Evolutionary conservation across 1,284 basidiomycete species (phyloP).

Genomic region (Mrakiaceae sp.): DNA sequence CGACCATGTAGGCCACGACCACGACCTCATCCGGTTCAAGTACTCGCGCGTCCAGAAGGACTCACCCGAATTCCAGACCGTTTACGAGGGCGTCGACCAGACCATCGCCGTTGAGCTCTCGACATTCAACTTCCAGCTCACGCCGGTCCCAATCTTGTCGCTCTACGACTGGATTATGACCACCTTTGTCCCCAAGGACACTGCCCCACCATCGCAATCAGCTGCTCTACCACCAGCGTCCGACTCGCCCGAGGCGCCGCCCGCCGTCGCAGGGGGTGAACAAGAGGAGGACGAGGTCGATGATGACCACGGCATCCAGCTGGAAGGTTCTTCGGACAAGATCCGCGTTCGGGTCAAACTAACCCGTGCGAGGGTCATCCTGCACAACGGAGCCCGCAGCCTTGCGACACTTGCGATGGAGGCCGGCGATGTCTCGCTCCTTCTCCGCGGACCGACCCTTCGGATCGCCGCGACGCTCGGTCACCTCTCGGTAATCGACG

Average conservation of each 20-base stretch:
- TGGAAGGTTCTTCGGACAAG: constrained; percentile 39
- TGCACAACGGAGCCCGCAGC: constrained; percentile 61
- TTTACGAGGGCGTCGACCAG: constrained; percentile 81
- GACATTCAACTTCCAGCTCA: constrained; percentile 80
- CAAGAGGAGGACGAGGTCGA: not conserved
- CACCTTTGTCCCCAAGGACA: constrained; percentile 63
- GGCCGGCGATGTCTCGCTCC: constrained; percentile 76
- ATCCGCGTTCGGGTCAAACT: constrained; percentile 77
- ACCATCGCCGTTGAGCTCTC: constrained; percentile 80
- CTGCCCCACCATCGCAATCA: constrained; percentile 19
- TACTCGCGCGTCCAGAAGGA: constrained; percentile 73
- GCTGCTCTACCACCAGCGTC: constrained; percentile 9
- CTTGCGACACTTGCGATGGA: constrained; percentile 84
- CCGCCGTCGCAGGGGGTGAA: not conserved
- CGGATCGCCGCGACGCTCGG: constrained; percentile 75
- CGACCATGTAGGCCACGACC: constrained; percentile 29
- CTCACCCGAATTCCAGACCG: constrained; percentile 74
- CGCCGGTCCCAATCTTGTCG: constrained; percentile 81
- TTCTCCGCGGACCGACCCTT: constrained; percentile 65
- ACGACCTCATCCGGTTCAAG: constrained; percentile 70
- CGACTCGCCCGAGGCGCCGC: not conserved
- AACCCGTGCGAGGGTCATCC: constrained; percentile 50
- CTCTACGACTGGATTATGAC: constrained; percentile 98
- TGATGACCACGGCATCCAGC: not conserved
- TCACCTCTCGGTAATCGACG: constrained; percentile 73